These are phyloP conservation scores for Phaffia rhodozyma DNA, from an alignment of 1,284 basidiomycete genomes.

Conservation along the genomic window DNA sequence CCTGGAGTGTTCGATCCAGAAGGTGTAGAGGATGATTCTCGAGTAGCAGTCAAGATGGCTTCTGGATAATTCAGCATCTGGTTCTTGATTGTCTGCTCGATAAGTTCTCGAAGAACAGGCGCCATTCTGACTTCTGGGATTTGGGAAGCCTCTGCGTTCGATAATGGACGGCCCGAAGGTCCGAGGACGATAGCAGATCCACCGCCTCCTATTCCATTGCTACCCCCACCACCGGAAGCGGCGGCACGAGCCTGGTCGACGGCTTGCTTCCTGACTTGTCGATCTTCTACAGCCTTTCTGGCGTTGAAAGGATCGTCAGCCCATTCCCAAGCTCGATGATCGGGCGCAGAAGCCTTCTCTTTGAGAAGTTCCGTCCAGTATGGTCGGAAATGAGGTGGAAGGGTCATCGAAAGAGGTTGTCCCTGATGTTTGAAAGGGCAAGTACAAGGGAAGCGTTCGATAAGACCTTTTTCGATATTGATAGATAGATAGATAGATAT, in stretches of 20 bases:
- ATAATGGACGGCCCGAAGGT: constrained; percentile 14
- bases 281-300: constrained; percentile 49
- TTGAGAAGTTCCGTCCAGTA: constrained; percentile 68
- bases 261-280: constrained; percentile 45
- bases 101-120: constrained; percentile 55
- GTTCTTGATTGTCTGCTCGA: constrained; percentile 51
- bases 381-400: constrained; percentile 33
- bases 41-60: constrained; percentile 33
- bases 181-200: constrained; percentile 38
- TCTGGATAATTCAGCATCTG: constrained; percentile 36
- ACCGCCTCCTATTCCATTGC: constrained; percentile 46
- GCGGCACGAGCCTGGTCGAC: constrained; percentile 21
- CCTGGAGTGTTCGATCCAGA: constrained; percentile 24
- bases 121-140: constrained; percentile 52
- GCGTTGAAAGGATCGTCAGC: constrained; percentile 72
- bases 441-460: neutral
- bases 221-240: constrained; percentile 12
- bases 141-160: neutral
- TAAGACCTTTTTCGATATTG: neutral
- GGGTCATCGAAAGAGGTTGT: constrained; percentile 10
- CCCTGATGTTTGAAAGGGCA: neutral
- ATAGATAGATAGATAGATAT: too few relatives aligned
- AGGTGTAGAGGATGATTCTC: constrained; percentile 28
- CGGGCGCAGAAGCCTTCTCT: constrained; percentile 54
- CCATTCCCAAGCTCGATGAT: constrained; percentile 74